Percentiles rank a stretch among this genome's conserved stretches.
Evolutionary conservation across 305 asterid genomes (phyloP).

Genomic region (Fraxinus velutina): DNA sequence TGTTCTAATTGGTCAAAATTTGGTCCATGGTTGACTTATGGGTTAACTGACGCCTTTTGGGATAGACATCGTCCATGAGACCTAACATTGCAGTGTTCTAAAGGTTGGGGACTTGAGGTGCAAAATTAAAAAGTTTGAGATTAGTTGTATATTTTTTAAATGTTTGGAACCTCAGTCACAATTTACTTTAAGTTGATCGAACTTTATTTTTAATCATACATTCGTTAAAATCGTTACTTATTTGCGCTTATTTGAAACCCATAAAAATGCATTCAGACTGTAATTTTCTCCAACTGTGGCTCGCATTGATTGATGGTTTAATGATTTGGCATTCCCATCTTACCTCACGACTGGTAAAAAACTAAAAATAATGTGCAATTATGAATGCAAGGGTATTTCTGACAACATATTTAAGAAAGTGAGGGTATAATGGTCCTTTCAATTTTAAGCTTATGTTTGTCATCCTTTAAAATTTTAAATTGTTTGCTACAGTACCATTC

Average conservation of each 20-base stretch:
- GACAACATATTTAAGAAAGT: neutral
- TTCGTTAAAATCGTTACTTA: neutral
- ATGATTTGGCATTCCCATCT: neutral
- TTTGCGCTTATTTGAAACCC: too few relatives aligned
- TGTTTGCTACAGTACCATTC: too few relatives aligned
- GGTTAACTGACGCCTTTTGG: neutral
- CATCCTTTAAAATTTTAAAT: too few relatives aligned
- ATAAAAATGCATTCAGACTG: too few relatives aligned
- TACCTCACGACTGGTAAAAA: neutral
- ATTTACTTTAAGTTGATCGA: neutral
- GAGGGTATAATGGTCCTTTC: neutral
- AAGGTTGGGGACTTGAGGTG: neutral
- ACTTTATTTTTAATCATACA: too few relatives aligned
- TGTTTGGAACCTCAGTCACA: neutral
- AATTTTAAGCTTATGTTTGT: too few relatives aligned
- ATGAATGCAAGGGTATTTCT: neutral
- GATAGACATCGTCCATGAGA: neutral
- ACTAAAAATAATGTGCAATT: neutral
- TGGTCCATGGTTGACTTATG: neutral
- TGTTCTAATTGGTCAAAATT: neutral
- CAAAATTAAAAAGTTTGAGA: neutral
- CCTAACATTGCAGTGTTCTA: neutral
- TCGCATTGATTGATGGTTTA: neutral
- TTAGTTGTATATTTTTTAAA: neutral
- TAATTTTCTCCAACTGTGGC: too few relatives aligned